Evolutionary conservation across 768 basidiomycete genomes (phyloP), one percentile per base, ranked within the genome.

Genomic region (Collybia mongolica): DNA sequence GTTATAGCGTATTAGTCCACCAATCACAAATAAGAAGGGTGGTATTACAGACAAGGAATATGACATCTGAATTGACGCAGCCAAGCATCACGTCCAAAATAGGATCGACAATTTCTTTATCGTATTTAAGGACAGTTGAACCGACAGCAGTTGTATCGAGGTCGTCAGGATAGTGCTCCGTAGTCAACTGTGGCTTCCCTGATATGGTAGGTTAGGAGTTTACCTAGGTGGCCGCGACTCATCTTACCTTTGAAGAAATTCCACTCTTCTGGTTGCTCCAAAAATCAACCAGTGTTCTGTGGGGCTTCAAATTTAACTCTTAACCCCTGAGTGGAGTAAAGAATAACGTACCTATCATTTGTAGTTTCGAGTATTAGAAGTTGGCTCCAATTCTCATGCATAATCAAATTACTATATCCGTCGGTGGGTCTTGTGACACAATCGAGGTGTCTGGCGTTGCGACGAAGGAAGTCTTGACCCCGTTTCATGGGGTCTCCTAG

Each of bases 1-100:
- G 37, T 8, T 26, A 46, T 49, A 51, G 38, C 40, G 54, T 36
- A 46, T 36, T 14, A 19, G 14, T 32, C 36, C 18, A 22, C 35
- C n/a, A 9, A 32, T 32, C 11, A 11, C 32, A 14, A 26, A 32
- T 12, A 12, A 29, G 44, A 37, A 38, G 20, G 15, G 26, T 49
- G 29, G 29, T 22, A 3, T 42, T 7, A 40, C 62, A 41, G 56
- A 72, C 78, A 66, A 75, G 71, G 29, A 79, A 66, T 46, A 83
- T 82, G 18, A 77, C 79, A 51, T 83, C 79, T 6, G 65, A 55
- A 44, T 77, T 71, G 8, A 71, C 56, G 51, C 77, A 79, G 24
- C 73, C 60, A 2, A 83, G 69, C 74, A 83, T 83, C 49, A 83
- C 79, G 55, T 83, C 74, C 72, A 84, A 75, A 7, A 83, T 68